Evolutionary conservation across 2,329 filamentous ascomycete species (phyloP).

Genomic region (Pezicula rhizophila): DNA sequence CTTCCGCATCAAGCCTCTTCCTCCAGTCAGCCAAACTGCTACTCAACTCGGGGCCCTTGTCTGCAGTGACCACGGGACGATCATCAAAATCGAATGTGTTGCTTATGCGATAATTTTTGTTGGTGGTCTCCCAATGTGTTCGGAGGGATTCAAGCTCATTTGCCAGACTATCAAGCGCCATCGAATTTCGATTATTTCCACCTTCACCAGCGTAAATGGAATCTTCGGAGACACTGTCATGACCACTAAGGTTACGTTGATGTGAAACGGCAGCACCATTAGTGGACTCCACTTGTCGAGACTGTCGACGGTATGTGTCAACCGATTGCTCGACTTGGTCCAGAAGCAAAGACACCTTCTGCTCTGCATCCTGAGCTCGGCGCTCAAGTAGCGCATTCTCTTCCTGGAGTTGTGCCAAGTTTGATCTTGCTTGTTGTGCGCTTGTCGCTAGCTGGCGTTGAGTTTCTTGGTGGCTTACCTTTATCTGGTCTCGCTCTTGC

Average conservation of each 20-base stretch:
- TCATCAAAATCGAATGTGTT: constrained; percentile 74
- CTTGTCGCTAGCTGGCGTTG: constrained; percentile 50
- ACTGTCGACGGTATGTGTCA: constrained; percentile 84
- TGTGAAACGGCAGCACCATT: constrained; percentile 33
- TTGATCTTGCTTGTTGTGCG: constrained; percentile 50
- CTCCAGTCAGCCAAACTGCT: constrained; percentile 76
- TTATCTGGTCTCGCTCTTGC: constrained; percentile 63
- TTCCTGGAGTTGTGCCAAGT: constrained; percentile 74
- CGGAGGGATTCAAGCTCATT: constrained; percentile 87
- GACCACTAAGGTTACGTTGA: constrained; percentile 27
- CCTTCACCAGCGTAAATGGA: constrained; percentile 42
- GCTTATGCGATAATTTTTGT: constrained; percentile 88
- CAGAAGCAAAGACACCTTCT: constrained; percentile 85
- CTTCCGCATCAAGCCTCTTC: constrained; percentile 60
- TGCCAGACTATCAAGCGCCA: constrained; percentile 84
- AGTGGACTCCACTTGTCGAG: constrained; percentile 49
- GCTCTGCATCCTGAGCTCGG: constrained; percentile 82
- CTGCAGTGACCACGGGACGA: constrained; percentile 31
- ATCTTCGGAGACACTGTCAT: constrained; percentile 56
- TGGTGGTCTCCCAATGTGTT: constrained; percentile 91
- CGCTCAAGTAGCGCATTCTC: constrained; percentile 79
- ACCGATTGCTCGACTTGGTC: constrained; percentile 93
- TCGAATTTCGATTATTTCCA: constrained; percentile 53
- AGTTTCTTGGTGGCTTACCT: constrained; percentile 46
- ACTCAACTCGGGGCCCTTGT: constrained; percentile 47